Base-by-base conservation (phyloP, 441 rosid genomes). In the Eutrema salsugineum region DNA sequence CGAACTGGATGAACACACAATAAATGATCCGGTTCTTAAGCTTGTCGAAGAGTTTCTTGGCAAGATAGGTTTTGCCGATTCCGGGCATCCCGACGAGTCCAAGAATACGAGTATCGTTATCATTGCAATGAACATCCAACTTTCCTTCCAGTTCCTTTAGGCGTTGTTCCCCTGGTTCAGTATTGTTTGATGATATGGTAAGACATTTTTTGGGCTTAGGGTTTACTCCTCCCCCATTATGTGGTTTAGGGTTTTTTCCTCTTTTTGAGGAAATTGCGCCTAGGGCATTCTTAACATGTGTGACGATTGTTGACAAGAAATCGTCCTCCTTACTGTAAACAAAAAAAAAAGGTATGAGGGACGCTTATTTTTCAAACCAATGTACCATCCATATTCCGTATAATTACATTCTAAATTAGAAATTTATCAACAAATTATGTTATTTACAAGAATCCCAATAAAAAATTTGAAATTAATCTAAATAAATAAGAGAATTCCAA, bases 31-130 rank as follows among this genome's bases (percentile, higher is more conserved):
- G 32, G 7, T 0, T 40, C 15, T 68, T 0, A 14, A 55, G 54
- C 64, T 42, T 44, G 4, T 1, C 15, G 16, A 44, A 56, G 11
- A 68, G 63, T 20, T 44, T 14, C 1, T 33, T 0, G 8, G 44
- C 63, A 3, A 68, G 64, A 55, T 56, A 5, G 16, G 63, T 68
- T 68, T 55, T 68, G 32, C 72, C 63, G 44, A 42, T 44, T 5
- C 72, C 72, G 9, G 40, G n/a, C 62, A 67, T 55, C 53, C 72
- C 72, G 5, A 56, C 36, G 2, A 68, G 0, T 19, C 46, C 64
- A 14, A 68, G 6, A 5, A 43, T n/a, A 55, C 63, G 63, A 68
- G 63, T 68, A 19, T 12, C 6, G 3, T 68, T 8, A 0, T 42
- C 43, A 6, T 51, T 66, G 60, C 24, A 20, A 6, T 68, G 15